Evolutionary conservation across 1,284 basidiomycete species (phyloP), one percentile per base, ranked within the genome.

Genomic region (Austroboletus niveus): DNA sequence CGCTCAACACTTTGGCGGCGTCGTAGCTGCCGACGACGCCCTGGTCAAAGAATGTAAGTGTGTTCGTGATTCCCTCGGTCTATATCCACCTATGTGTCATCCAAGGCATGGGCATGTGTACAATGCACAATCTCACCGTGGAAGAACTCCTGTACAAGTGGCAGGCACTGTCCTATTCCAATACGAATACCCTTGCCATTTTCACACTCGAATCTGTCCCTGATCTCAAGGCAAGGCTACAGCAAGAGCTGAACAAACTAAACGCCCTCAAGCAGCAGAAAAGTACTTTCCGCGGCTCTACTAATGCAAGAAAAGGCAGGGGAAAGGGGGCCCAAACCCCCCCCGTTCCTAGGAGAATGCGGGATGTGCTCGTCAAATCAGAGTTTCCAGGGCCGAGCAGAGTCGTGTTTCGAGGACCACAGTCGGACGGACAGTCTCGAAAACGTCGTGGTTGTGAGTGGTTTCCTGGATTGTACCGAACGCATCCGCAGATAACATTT

Each of bases 111-210:
- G 73, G 75, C 20, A 73, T 91, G 52, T 92, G 89, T 64, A 72
- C 79, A 58, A 79, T 80, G 56, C 88, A 84, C 71, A 79, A 80
- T 53, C 50, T 86, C 34, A 61, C 72, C 24, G 75, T 82, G 27
- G 74, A 83, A 22, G 66, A 75, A 43, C 75, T 92, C n/a, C 77
- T 73, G 49, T 91, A 74, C 68, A 89, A 88, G 65, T 85, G 86
- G 78, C 85, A 92, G 64, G 84, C 77, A 9, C 57, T 74, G 29
- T 63, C 78, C 3, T 71, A 75, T 42, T 80, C 76, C 31, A 62
- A 64, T 40, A 68, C 70, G 20, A 61, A 53, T 36, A 75, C 77
- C 3, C 29, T 69, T 11, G 71, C 74, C 47, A 71, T 76, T 14
- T 75, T 88, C 54, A 79, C 77, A 10, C 64, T 72, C 56, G 75